phyloP scores from a whole-genome alignment of 164 flowering plant species.

The grape (Vitis vinifera) region ASM3070453v1 NC_081811.1:25715501-25716000 shows the following conservation, averaged over 20 bases:
- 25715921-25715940: not conserved
- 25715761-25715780: not conserved
- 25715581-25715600: not conserved
- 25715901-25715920: not conserved
- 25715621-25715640: not conserved
- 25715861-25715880: not conserved
- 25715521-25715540: too few relatives aligned
- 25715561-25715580: too few relatives aligned
- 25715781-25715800: constrained; percentile 1
- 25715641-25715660: not conserved
- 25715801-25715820: too few relatives aligned
- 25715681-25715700: constrained; percentile 6
- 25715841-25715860: constrained; percentile 2
- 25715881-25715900: constrained; percentile 5
- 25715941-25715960: not conserved
- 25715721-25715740: constrained; percentile 24
- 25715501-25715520: too few relatives aligned
- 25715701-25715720: constrained; percentile 13
- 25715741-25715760: constrained; percentile 13
- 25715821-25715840: not conserved
- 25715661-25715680: not conserved
- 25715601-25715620: not conserved
- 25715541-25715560: too few relatives aligned
- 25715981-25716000: too few relatives aligned
- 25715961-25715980: constrained; percentile 9